phyloP scores from a whole-genome alignment of 2,329 filamentous ascomycete species.

The Gaeumannomyces tritici region DNA sequence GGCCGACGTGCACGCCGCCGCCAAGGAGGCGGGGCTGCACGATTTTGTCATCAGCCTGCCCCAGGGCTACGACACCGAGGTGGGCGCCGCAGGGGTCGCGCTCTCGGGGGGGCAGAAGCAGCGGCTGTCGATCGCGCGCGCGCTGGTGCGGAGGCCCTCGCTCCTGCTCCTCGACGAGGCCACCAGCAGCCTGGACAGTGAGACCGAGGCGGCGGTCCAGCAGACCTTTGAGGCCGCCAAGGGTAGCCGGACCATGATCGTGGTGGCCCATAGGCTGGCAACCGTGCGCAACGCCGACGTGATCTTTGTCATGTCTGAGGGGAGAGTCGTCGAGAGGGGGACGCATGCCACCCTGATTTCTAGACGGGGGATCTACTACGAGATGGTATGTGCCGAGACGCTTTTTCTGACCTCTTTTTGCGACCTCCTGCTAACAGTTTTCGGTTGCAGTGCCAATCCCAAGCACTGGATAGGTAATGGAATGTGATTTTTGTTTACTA shows the following conservation, averaged over 20 bases:
- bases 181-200: conserved; percentile 53
- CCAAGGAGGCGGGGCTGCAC: conserved; percentile 55
- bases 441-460: conserved; percentile 1
- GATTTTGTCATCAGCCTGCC: conserved; percentile 62
- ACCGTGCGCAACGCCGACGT: conserved; percentile 31
- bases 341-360: conserved; percentile 23
- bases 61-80: conserved; percentile 9
- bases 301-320: conserved; percentile 33
- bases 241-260: conserved; percentile 26
- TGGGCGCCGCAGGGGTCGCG: not conserved
- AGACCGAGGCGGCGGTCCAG: conserved; percentile 45
- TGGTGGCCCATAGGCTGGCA: conserved; percentile 29
- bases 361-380: conserved; percentile 1
- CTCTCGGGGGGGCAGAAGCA: conserved; percentile 59
- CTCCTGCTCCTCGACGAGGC: conserved; percentile 61
- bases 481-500: not conserved
- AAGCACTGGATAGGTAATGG: conserved; percentile 2
- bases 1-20: conserved; percentile 39
- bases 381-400: conserved; percentile 3
- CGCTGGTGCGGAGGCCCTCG: conserved; percentile 48
- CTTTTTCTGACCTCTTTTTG: not conserved
- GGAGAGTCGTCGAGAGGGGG: conserved; percentile 29
- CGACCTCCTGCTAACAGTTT: not conserved
- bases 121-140: conserved; percentile 54
- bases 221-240: conserved; percentile 37